Conservation (phyloP, 1,284 basidiomycete species). For the Tylopilus sp. region DNA sequence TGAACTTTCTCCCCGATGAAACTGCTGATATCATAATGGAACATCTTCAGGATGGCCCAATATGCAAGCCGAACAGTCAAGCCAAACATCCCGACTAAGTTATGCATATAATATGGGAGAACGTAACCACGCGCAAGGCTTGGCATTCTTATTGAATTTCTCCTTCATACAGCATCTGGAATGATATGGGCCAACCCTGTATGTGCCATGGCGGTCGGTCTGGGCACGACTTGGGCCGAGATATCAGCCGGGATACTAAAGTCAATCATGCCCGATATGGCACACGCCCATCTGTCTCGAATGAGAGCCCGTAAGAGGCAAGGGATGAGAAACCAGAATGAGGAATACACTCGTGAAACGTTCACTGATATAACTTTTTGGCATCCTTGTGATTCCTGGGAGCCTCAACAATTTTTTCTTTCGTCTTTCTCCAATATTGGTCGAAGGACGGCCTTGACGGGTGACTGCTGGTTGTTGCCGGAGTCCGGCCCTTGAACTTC, state of each 20-base stretch:
- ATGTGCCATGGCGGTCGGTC: neutral
- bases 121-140: neutral
- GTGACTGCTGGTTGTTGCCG: too few species aligned
- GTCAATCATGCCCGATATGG: too few species aligned
- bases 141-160: neutral
- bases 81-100: neutral
- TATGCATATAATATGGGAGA: neutral
- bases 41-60: neutral
- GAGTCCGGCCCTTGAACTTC: too few species aligned
- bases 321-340: too few species aligned
- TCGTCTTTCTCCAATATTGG: too few species aligned
- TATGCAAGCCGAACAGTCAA: neutral
- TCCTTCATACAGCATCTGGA: neutral
- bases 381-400: neutral
- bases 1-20: conserved; percentile 5
- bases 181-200: neutral
- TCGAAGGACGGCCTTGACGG: too few species aligned
- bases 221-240: neutral
- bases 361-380: neutral
- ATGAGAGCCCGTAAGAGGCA: too few species aligned
- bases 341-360: too few species aligned
- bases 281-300: too few species aligned
- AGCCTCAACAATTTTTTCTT: too few species aligned
- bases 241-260: too few species aligned
- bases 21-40: neutral